Evolutionary conservation across 257 asterid species (phyloP).

Genomic region (Gardenia jasminoides): DNA sequence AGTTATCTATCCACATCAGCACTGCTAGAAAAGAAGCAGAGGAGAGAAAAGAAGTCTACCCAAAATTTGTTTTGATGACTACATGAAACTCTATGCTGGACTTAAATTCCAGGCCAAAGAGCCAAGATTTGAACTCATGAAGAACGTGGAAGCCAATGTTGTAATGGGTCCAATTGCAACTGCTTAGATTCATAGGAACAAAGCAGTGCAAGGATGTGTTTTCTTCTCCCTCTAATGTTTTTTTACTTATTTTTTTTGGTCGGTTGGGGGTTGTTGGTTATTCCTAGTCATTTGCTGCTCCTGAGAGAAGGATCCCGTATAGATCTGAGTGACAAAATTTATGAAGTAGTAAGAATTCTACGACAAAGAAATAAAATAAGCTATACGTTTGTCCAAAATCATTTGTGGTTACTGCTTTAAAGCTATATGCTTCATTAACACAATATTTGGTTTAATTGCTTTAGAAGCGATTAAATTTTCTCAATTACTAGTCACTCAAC

Average conservation of each 20-base stretch:
- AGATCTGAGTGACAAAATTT: neutral
- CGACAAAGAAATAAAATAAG: neutral
- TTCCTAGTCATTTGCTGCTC: neutral
- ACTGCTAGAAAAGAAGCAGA: no score
- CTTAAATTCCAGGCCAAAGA: conserved; percentile 30
- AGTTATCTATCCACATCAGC: no score
- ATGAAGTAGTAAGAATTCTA: neutral
- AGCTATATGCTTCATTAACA: conserved; percentile 62
- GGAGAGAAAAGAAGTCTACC: conserved; percentile 19
- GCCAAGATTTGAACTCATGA: conserved; percentile 35
- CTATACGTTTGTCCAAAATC: no score
- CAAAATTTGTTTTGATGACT: conserved; percentile 28
- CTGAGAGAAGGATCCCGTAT: neutral
- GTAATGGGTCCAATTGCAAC: conserved; percentile 9
- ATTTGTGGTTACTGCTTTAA: conserved; percentile 14
- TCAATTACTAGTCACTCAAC: no score
- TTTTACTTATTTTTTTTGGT: neutral
- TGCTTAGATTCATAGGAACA: conserved; percentile 6
- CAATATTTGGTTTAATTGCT: no score
- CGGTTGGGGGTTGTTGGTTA: neutral
- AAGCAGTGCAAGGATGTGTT: neutral
- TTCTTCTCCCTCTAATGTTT: neutral
- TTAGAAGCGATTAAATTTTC: no score
- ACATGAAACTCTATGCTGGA: conserved; percentile 30
- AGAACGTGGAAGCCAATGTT: conserved; percentile 10